Conservation (phyloP, 2,329 filamentous ascomycete genomes). For the Fusarium avenaceum region DNA sequence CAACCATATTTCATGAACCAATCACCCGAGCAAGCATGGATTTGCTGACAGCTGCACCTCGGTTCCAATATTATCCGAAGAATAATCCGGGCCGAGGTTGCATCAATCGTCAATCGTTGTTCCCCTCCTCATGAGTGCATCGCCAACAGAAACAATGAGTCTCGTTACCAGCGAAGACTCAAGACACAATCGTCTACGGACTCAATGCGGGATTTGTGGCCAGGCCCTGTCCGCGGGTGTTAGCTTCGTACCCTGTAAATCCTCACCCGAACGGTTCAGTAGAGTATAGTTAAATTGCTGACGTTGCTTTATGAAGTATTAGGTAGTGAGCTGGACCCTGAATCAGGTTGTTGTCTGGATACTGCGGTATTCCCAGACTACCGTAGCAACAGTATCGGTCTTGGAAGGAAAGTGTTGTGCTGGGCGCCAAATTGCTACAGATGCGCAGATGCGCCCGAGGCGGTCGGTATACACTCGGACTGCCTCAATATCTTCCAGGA, state of each 20-base stretch:
- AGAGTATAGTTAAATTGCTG: background rate
- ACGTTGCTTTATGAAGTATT: slow-evolving; percentile 1
- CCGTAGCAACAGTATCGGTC: background rate
- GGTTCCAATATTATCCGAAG: slow-evolving; percentile 23
- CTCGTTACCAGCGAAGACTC: background rate
- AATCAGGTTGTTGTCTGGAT: background rate
- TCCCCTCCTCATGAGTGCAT: slow-evolving; percentile 5
- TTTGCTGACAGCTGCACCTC: slow-evolving; percentile 11
- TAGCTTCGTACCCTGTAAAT: slow-evolving; percentile 13
- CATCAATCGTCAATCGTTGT: background rate
- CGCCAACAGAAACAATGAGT: background rate
- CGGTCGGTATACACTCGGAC: background rate
- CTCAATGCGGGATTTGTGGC: slow-evolving; percentile 19
- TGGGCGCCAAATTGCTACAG: slow-evolving; percentile 7
- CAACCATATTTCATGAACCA: background rate
- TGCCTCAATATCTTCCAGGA: slow-evolving; percentile 11
- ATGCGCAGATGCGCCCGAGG: slow-evolving; percentile 7
- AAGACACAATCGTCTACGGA: slow-evolving; percentile 4
- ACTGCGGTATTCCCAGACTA: background rate
- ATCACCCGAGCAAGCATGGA: background rate
- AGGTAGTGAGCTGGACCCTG: background rate
- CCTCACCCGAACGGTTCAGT: background rate
- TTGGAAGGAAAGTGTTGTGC: slow-evolving; percentile 1
- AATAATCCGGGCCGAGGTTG: slow-evolving; percentile 5
- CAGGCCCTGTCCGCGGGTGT: background rate